phyloP scores from a whole-genome alignment of 1,139 yeast species.

The Pichia sp. region DNA sequence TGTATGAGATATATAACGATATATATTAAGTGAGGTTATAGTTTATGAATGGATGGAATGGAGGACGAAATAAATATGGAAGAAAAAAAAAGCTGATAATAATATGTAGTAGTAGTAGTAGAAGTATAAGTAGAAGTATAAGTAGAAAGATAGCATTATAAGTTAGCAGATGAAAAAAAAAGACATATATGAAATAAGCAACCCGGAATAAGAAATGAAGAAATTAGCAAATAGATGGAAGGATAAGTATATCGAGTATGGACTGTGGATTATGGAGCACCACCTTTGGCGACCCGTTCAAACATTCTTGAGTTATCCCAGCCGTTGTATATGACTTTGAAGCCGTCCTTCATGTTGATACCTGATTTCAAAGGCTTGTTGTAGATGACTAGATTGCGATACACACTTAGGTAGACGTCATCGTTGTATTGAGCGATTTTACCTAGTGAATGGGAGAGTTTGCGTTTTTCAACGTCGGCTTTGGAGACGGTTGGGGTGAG shows the following conservation, averaged over 20 bases:
- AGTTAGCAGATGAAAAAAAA: too few species aligned
- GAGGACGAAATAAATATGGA: too few species aligned
- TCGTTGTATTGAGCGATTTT: constrained; percentile 36
- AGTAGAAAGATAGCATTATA: too few species aligned
- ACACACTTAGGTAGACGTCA: constrained; percentile 55
- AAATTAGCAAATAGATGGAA: too few species aligned
- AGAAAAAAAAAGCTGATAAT: too few species aligned
- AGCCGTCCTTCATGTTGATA: constrained; percentile 58
- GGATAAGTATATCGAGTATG: too few species aligned
- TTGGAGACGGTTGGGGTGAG: constrained; percentile 32
- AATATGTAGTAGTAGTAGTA: too few species aligned
- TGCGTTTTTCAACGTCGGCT: constrained; percentile 28
- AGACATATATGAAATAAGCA: too few species aligned
- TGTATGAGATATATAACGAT: background rate
- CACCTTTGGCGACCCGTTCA: constrained; percentile 57
- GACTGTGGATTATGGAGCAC: constrained; percentile 31
- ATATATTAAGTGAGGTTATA: background rate
- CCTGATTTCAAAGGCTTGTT: constrained; percentile 55
- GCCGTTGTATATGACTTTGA: constrained; percentile 62
- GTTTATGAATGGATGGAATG: too few species aligned
- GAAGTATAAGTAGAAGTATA: too few species aligned
- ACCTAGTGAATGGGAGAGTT: constrained; percentile 33
- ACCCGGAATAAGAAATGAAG: too few species aligned
- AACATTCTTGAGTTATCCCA: constrained; percentile 68
- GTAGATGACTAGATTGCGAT: constrained; percentile 56